Base-by-base conservation (phyloP, 1,284 basidiomycete genomes). In the Gymnopus androsaceus region DNA sequence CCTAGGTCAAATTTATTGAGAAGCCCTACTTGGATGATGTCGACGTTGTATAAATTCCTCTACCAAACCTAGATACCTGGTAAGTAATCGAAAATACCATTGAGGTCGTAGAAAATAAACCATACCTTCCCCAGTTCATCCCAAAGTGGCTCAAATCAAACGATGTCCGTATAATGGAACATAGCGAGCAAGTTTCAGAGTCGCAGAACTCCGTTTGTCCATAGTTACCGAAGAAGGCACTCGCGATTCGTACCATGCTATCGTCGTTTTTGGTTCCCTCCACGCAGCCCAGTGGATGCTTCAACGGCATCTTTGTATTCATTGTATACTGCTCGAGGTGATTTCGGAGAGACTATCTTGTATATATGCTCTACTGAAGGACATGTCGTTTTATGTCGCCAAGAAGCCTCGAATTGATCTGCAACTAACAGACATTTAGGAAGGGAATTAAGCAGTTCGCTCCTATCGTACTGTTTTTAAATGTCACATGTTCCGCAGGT, bases 381-480 rank as follows among this genome's bases (percentile, higher is more conserved):
- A 59, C 81, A 81, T 17, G 67, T 42, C n/a, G n/a, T n/a, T 33
- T 76, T 70, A 63, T 87, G 85, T 60, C 83, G 76, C 85, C 85
- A 87, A n/a, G 85, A 84, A 45, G 76, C 58, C 61, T 80, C 83
- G 71, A 87, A 87, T 60, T 87, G 85, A 59, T 82, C 81, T 27
- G 75, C 70, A 30, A 86, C 85, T 87, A 56, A 5, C 3, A 50
- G 6, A 17, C 55, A 57, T 45, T 31, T 6, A 27, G 40, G n/a
- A n/a, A n/a, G n/a, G n/a, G 30, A 49, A 25, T 31, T 12, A 28
- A 23, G 14, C n/a, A 15, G 21, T 11, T 40, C n/a, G 47, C 17
- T n/a, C 21, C 25, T 15, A n/a, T 67, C 79, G 33, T 64, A 86
- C 84, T 84, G 56, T 77, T 85, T 65, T 75, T 78, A 69, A 86